Base-by-base conservation (phyloP, 2,329 filamentous ascomycete species). In the Ascosphaera aggregata region DNA sequence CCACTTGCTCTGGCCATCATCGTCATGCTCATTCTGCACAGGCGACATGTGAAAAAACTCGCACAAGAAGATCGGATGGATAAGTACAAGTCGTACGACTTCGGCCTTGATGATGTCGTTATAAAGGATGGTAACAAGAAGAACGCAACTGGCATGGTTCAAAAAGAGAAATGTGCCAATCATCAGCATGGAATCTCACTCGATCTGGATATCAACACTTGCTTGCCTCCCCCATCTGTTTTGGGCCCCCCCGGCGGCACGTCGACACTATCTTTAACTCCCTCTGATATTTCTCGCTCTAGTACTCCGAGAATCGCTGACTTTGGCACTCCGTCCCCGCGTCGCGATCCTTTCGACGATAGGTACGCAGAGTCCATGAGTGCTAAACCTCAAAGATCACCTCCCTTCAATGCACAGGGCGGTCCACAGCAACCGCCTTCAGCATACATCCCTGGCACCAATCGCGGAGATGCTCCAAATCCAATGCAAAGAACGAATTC, bases 71-170 rank as follows among this genome's bases (percentile, higher is more conserved):
- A 98, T 59, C 66, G 69, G 15, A 73, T 78, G 44, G 85, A 94
- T 56, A 80, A 81, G 47, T 81, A 91, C 57, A 85, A 78, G 52
- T 89, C 82, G 1, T 67, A 95, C 52, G 89, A 98, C 55, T 98
- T 94, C 53, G 89, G 89, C 27, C 59, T 94, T 51, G 81, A 77
- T 41, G 56, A 62, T 22, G 55, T 62, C 4, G 46, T 47, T 30
- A 43, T 51, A 30, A 45, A 51, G 41, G 32, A 42, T 43, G 44
- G 46, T 36, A 62, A 63, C 42, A 62, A 63, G 45, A 52, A 53
- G 42, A 48, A 50, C 39, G 50, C 54, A 36, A 59, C 64, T 46
- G 59, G 73, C 57, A 62, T 72, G 65, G 73, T 73, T 9, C 58
- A 65, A 44, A 30, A 49, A 18, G 59, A 65, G 44, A 62, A 64